Percentiles rank a stretch among this genome's conserved stretches.
Evolutionary conservation across 208 protist species (phyloP).

Genomic region (Borovskyia barvae): DNA sequence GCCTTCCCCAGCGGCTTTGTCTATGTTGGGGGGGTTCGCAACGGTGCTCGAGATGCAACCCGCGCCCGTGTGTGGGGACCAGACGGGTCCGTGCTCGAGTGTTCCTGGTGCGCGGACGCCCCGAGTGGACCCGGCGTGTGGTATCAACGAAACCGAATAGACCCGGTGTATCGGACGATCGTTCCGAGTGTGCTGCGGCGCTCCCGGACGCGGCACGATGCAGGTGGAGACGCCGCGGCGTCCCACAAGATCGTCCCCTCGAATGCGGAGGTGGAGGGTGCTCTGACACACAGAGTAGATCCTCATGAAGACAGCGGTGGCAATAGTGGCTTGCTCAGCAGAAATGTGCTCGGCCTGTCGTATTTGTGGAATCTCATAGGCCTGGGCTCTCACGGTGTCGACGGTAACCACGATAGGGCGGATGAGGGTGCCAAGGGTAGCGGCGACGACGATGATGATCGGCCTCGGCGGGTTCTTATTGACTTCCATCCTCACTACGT

Average conservation of each 20-base stretch:
- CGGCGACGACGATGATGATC: not conserved
- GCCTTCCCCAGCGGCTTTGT: constrained; percentile 74
- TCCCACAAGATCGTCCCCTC: no score
- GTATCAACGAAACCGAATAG: constrained; percentile 45
- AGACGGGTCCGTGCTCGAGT: constrained; percentile 73
- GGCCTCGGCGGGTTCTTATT: constrained; percentile 22
- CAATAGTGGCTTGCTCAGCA: not conserved
- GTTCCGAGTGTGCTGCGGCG: constrained; percentile 10
- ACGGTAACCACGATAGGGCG: not conserved
- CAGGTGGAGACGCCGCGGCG: no score
- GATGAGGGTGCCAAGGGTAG: not conserved
- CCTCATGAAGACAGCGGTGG: not conserved
- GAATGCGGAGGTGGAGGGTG: no score
- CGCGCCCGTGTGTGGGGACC: constrained; percentile 51
- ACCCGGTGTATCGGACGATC: constrained; percentile 45
- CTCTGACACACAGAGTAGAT: no score
- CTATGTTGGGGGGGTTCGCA: constrained; percentile 65
- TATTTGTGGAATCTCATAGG: constrained; percentile 16
- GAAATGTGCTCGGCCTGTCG: constrained; percentile 14
- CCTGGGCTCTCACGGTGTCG: constrained; percentile 2
- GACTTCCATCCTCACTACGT: constrained; percentile 28
- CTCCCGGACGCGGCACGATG: constrained; percentile 3
- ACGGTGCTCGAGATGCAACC: constrained; percentile 34
- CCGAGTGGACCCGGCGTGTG: constrained; percentile 59
- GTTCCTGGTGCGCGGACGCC: constrained; percentile 56